Percentiles rank a stretch among this genome's conserved stretches.
These are phyloP conservation scores for Pleomassaria siparia DNA, from an alignment of 2,329 filamentous ascomycete genomes.

Conservation along the genomic window DNA sequence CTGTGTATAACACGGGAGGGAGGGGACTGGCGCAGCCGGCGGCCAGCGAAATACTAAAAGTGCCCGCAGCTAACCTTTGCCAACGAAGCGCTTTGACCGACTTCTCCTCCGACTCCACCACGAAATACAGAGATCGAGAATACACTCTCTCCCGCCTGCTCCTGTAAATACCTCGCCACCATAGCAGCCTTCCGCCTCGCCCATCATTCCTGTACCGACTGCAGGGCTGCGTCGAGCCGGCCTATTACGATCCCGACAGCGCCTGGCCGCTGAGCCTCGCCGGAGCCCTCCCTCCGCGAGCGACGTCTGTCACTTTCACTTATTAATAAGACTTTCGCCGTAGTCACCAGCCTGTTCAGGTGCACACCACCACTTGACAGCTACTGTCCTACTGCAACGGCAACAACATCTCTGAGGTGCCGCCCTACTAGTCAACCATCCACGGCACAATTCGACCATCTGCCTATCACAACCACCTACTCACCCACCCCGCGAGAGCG, in stretches of 20 bases:
- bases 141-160: not conserved
- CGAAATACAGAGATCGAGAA: not conserved
- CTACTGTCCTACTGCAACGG: not conserved
- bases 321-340: no score
- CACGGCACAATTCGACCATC: slow-evolving; percentile 3
- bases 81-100: slow-evolving; percentile 30
- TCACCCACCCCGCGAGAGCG: not conserved
- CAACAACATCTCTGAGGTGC: not conserved
- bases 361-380: not conserved
- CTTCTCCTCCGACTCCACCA: slow-evolving; percentile 6
- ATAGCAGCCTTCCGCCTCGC: slow-evolving; percentile 1
- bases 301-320: not conserved
- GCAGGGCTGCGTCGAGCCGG: slow-evolving; percentile 1
- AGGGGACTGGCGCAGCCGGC: slow-evolving; percentile 25
- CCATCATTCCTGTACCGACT: not conserved
- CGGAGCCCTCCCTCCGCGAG: slow-evolving; percentile 12
- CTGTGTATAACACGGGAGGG: no score
- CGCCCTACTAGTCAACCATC: not conserved
- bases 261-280: slow-evolving; percentile 15
- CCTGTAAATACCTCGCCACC: not conserved
- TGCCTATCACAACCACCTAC: slow-evolving; percentile 5
- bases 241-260: slow-evolving; percentile 1
- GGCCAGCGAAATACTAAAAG: slow-evolving; percentile 8
- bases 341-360: not conserved
- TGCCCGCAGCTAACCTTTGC: slow-evolving; percentile 16